phyloP scores from a whole-genome alignment of 2,329 filamentous ascomycete genomes.

The Aspergillus sp. region DNA sequence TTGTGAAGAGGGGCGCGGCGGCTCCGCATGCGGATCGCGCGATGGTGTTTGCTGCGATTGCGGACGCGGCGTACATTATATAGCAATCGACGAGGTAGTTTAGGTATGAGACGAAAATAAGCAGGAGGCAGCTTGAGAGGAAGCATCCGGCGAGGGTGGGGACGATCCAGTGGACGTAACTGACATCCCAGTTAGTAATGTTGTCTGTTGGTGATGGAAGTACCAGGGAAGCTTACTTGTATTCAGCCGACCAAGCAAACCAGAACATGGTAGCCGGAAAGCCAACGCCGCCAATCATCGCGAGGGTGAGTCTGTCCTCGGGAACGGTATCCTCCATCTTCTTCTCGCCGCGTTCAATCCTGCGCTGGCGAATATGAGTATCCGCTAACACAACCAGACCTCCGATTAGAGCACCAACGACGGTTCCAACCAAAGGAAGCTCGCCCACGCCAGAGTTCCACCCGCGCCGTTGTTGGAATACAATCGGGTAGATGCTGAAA shows the following conservation, averaged over 20 bases:
- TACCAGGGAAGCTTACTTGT: conserved; percentile 10
- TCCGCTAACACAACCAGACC: conserved; percentile 21
- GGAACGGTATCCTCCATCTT: conserved; percentile 26
- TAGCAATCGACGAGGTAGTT: conserved; percentile 41
- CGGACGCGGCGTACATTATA: conserved; percentile 36
- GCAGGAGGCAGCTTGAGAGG: conserved; percentile 37
- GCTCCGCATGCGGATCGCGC: conserved; percentile 44
- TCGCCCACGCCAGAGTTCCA: conserved; percentile 30
- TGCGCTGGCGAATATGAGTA: conserved; percentile 10
- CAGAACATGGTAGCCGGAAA: conserved; percentile 32
- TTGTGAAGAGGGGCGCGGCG: conserved; percentile 45
- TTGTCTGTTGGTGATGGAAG: too few relatives aligned
- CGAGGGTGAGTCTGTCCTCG: conserved; percentile 29
- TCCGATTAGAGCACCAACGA: conserved; percentile 30
- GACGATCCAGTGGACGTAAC: conserved; percentile 28
- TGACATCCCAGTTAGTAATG: neutral
- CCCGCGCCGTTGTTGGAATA: conserved; percentile 28
- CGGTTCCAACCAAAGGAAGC: conserved; percentile 31
- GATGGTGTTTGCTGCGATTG: conserved; percentile 41
- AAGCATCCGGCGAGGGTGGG: conserved; percentile 28
- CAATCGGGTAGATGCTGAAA: conserved; percentile 32
- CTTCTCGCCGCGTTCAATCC: conserved; percentile 1
- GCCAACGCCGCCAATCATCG: conserved; percentile 25
- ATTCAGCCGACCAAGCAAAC: conserved; percentile 27
- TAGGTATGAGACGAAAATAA: conserved; percentile 33